A percentile compares a stretch with the other conserved stretches of the same genome.
Conservation (phyloP, 164 flowering plant species). For the Houttuynia cordata region DNA sequence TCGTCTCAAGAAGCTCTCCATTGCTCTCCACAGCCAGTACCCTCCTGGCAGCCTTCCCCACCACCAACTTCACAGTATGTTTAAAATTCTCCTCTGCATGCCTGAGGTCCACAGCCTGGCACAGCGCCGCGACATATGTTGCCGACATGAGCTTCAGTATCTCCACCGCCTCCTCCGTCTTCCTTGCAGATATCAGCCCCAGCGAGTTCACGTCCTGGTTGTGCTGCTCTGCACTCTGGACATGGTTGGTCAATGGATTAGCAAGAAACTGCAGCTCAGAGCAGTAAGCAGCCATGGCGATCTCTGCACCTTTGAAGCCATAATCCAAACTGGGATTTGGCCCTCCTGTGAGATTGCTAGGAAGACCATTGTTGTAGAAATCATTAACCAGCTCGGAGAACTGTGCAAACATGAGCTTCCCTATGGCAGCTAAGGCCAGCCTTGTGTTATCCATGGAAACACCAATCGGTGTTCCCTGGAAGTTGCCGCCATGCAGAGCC, state of each 20-base stretch:
- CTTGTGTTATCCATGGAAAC: slow-evolving; percentile 66
- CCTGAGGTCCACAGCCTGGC: slow-evolving; percentile 56
- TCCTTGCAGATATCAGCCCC: slow-evolving; percentile 50
- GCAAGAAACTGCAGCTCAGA: slow-evolving; percentile 57
- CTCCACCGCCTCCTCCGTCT: slow-evolving; percentile 50
- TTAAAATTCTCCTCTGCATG: slow-evolving; percentile 53
- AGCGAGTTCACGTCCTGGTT: slow-evolving; percentile 62
- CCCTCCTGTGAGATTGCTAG: slow-evolving; percentile 50
- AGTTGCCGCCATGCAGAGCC: slow-evolving; percentile 59
- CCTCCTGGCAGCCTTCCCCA: slow-evolving; percentile 41
- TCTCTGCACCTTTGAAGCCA: slow-evolving; percentile 52
- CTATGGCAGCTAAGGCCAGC: slow-evolving; percentile 45
- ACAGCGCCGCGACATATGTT: slow-evolving; percentile 41
- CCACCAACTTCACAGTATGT: slow-evolving; percentile 37
- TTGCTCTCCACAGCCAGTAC: slow-evolving; percentile 29
- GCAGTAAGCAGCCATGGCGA: slow-evolving; percentile 54
- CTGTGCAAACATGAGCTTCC: slow-evolving; percentile 61
- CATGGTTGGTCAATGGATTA: slow-evolving; percentile 59
- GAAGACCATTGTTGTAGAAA: slow-evolving; percentile 58
- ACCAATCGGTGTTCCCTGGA: slow-evolving; percentile 64
- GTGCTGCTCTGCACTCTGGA: slow-evolving; percentile 60
- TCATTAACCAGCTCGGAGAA: slow-evolving; percentile 58
- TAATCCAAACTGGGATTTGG: slow-evolving; percentile 61
- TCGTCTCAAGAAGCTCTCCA: slow-evolving; percentile 48
- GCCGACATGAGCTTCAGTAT: slow-evolving; percentile 52